A percentile compares a stretch with the other conserved stretches of the same genome.
These are phyloP conservation scores for Colletotrichum lini DNA, from an alignment of 2,329 filamentous ascomycete species.

Conservation along the genomic window DNA sequence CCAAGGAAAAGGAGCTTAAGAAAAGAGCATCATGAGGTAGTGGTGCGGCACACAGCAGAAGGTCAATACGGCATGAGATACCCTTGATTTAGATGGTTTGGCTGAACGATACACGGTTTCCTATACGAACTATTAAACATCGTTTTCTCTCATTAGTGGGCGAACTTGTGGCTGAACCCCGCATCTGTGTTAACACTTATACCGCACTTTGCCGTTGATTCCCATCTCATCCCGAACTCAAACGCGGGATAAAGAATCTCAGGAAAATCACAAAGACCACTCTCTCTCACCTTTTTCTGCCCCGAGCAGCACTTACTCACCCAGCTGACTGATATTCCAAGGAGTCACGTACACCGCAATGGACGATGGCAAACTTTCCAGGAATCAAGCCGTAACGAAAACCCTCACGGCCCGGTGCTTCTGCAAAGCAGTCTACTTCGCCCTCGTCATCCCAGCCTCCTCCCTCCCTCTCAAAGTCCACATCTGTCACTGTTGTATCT, in stretches of 20 bases:
- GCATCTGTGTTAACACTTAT: neutral
- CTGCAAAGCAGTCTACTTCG: constrained; percentile 61
- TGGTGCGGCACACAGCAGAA: neutral
- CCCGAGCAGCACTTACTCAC: too few relatives aligned
- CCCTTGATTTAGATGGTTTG: constrained; percentile 1
- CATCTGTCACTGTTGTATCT: constrained; percentile 63
- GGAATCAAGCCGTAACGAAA: constrained; percentile 43
- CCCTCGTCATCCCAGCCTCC: constrained; percentile 55
- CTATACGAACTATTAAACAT: too few relatives aligned
- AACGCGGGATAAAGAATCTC: neutral
- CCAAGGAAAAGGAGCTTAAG: constrained; percentile 47
- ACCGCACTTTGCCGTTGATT: constrained; percentile 7
- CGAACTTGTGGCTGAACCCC: neutral
- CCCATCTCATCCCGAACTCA: neutral
- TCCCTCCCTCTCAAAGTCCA: constrained; percentile 58
- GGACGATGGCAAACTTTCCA: neutral
- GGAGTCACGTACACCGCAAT: neutral
- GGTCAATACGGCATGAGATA: constrained; percentile 10
- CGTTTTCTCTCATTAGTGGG: too few relatives aligned
- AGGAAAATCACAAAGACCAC: neutral
- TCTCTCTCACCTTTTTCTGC: neutral
- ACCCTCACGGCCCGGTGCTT: constrained; percentile 61
- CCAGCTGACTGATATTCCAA: too few relatives aligned
- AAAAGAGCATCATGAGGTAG: constrained; percentile 7
- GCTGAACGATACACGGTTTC: neutral